Evolutionary conservation across 805 yeast genomes (phyloP).

Genomic region (Sugiyamaella valdiviana): DNA sequence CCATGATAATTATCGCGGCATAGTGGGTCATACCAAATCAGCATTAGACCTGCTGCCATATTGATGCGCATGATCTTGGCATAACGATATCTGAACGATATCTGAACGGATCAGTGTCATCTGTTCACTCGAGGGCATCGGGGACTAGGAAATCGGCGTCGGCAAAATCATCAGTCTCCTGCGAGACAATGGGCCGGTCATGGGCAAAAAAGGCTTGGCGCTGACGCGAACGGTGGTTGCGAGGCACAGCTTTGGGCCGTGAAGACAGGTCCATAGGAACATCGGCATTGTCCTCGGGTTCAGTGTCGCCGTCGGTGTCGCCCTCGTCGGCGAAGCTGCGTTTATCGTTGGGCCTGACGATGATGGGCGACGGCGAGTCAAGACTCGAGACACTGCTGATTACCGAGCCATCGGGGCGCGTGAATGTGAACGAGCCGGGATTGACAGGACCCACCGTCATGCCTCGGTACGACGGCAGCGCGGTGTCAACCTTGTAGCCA

Average conservation of each 20-base stretch:
- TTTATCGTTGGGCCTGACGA: background rate
- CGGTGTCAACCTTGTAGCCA: slow-evolving; percentile 25
- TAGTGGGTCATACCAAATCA: too few relatives aligned
- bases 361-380: background rate
- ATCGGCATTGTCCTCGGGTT: background rate
- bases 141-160: slow-evolving; percentile 27
- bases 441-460: slow-evolving; percentile 23
- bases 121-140: background rate
- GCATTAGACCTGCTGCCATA: too few relatives aligned
- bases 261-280: background rate
- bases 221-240: background rate
- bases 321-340: slow-evolving; percentile 3
- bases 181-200: background rate
- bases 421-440: slow-evolving; percentile 11
- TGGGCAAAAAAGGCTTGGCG: background rate
- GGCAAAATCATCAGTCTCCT: slow-evolving; percentile 23
- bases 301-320: slow-evolving; percentile 5
- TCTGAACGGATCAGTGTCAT: too few relatives aligned
- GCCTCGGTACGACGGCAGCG: slow-evolving; percentile 26
- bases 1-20: too few relatives aligned
- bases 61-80: too few relatives aligned
- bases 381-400: background rate
- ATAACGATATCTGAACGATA: too few relatives aligned
- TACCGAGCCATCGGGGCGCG: slow-evolving; percentile 2
- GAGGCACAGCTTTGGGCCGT: background rate